Conservation (phyloP, 192 early-diverging fungal species). For the Podila verticillata region DNA sequence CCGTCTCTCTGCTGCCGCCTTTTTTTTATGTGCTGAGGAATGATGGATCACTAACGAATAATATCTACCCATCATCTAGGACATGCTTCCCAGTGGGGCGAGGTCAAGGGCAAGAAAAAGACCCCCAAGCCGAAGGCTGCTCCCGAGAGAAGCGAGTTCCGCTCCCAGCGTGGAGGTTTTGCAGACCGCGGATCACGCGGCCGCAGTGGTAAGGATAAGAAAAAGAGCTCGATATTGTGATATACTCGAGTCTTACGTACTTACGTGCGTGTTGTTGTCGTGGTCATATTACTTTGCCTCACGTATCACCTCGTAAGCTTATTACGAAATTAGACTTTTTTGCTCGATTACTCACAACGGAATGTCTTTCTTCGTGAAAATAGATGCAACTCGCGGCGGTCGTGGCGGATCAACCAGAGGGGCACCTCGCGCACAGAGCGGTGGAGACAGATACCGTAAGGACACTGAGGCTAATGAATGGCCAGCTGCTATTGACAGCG, state of each 20-base stretch:
- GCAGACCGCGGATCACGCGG: conserved; percentile 65
- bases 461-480: conserved; percentile 11
- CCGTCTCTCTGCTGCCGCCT: too few species aligned
- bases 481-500: conserved; percentile 15
- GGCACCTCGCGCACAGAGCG: conserved; percentile 46
- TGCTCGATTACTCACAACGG: too few species aligned
- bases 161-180: conserved; percentile 63
- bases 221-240: background rate
- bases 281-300: too few species aligned
- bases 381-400: conserved; percentile 72
- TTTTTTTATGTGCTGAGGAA: too few species aligned
- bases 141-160: conserved; percentile 57
- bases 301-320: too few species aligned
- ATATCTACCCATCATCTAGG: conserved; percentile 56
- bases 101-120: conserved; percentile 83
- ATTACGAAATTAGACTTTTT: background rate
- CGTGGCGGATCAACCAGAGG: conserved; percentile 62
- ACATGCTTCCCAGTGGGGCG: conserved; percentile 83
- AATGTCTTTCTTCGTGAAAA: background rate
- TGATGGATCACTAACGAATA: too few species aligned
- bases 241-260: background rate
- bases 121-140: conserved; percentile 63
- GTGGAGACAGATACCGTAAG: conserved; percentile 44
- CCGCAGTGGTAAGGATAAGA: conserved; percentile 65
- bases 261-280: too few species aligned